These are phyloP conservation scores for Cubamyces sp. DNA, from an alignment of 768 basidiomycete genomes.

Conservation along the genomic window DNA sequence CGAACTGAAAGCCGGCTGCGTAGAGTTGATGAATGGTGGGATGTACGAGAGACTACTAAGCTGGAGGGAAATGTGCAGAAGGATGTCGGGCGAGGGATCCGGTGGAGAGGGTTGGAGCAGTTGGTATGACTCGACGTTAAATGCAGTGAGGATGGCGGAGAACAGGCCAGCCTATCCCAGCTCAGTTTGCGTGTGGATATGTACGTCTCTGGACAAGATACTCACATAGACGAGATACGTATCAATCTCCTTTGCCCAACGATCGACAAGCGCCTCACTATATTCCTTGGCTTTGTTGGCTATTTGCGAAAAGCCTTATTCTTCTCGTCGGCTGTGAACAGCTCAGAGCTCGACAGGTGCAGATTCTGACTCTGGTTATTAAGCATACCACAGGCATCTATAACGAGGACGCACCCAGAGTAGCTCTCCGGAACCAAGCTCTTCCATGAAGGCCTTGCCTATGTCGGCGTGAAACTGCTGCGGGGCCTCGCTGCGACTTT, in stretches of 20 bases:
- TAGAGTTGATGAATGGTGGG: constrained; percentile 20
- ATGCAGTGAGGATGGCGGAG: constrained; percentile 32
- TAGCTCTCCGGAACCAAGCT: too few species aligned
- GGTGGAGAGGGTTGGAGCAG: constrained; percentile 19
- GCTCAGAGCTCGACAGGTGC: background rate
- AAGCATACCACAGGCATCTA: too few species aligned
- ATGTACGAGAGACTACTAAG: constrained; percentile 16
- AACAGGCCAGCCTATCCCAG: constrained; percentile 33
- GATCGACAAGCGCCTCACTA: constrained; percentile 4
- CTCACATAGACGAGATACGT: constrained; percentile 8
- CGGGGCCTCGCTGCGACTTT: too few species aligned
- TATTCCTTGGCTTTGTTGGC: background rate
- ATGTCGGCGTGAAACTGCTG: too few species aligned
- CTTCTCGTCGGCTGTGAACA: constrained; percentile 41
- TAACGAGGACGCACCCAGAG: too few species aligned
- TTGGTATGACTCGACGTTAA: constrained; percentile 29
- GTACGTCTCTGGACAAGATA: background rate
- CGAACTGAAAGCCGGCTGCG: background rate
- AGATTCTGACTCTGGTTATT: background rate
- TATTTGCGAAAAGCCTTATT: background rate
- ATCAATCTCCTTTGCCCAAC: constrained; percentile 8
- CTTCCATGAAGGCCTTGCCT: too few species aligned
- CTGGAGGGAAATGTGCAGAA: constrained; percentile 13
- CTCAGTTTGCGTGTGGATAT: background rate
- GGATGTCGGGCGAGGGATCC: background rate